phyloP scores from a whole-genome alignment of 2,329 filamentous ascomycete species.

The Exophiala mesophila region DNA sequence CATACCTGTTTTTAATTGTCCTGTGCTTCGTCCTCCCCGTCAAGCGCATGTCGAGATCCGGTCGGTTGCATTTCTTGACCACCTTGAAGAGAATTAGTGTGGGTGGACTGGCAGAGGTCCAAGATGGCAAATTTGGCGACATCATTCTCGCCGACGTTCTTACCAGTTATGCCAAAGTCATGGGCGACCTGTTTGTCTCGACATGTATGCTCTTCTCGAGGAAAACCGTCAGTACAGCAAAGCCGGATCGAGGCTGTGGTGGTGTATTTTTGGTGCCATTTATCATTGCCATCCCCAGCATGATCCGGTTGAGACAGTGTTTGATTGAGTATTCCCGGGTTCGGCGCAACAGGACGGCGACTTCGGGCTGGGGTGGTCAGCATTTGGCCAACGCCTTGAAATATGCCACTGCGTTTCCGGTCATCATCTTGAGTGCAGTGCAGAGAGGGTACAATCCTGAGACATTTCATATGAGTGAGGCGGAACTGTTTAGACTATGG shows the following conservation, averaged over 20 bases:
- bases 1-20: conserved; percentile 69
- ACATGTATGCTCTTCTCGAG: conserved; percentile 83
- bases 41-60: conserved; percentile 61
- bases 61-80: conserved; percentile 68
- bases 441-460: conserved; percentile 59
- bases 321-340: conserved; percentile 80
- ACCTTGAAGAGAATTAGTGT: conserved; percentile 74
- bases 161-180: conserved; percentile 89
- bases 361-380: conserved; percentile 69
- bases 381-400: conserved; percentile 92
- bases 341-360: conserved; percentile 43
- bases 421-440: conserved; percentile 73
- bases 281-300: conserved; percentile 73
- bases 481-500: conserved; percentile 53
- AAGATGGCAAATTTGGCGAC: conserved; percentile 92
- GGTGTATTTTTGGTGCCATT: conserved; percentile 75
- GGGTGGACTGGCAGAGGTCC: conserved; percentile 77
- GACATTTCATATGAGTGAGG: conserved; percentile 50
- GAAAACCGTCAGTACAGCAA: conserved; percentile 67
- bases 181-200: conserved; percentile 82
- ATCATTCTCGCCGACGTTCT: conserved; percentile 88
- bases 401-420: conserved; percentile 89
- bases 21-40: conserved; percentile 69
- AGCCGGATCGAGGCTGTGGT: conserved; percentile 76
- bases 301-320: conserved; percentile 88